Evolutionary conservation across 1,284 basidiomycete genomes (phyloP).

Genomic region (Cryptococcus sp.): DNA sequence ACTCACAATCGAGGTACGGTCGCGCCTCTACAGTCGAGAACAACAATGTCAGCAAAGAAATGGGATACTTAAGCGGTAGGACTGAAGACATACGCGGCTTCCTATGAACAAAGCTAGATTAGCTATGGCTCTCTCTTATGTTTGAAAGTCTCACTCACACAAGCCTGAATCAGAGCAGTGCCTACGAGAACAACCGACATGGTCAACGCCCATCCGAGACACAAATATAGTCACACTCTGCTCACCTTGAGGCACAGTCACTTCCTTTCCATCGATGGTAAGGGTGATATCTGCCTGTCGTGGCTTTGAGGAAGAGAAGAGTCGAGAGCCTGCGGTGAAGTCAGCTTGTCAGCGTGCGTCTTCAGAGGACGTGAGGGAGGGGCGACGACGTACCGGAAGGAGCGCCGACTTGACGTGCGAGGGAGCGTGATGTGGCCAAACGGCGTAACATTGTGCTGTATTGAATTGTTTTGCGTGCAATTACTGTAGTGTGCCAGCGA

Average conservation of each 20-base stretch:
- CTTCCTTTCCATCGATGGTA: constrained; percentile 89
- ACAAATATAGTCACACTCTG: constrained; percentile 9
- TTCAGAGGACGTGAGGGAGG: background rate
- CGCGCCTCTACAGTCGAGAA: constrained; percentile 20
- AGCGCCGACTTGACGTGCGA: constrained; percentile 26
- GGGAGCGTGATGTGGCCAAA: constrained; percentile 30
- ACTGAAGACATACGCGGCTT: constrained; percentile 35
- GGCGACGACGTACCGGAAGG: constrained; percentile 21
- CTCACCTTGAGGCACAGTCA: constrained; percentile 86
- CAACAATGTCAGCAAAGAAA: constrained; percentile 2
- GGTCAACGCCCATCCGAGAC: constrained; percentile 4
- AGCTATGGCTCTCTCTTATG: background rate
- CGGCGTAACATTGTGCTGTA: constrained; percentile 30
- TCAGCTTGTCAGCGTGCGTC: background rate
- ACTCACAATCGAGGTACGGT: constrained; percentile 47
- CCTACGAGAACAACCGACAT: constrained; percentile 56
- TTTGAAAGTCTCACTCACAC: constrained; percentile 54
- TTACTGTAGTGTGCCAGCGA: too few relatives aligned
- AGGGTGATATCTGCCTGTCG: constrained; percentile 79
- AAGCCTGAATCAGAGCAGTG: constrained; percentile 94
- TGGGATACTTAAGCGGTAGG: background rate
- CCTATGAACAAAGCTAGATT: constrained; percentile 7
- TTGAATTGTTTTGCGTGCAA: background rate
- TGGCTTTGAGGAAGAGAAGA: constrained; percentile 45
- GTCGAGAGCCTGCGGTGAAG: constrained; percentile 31